Percentiles rank a stretch among this genome's conserved stretches.
Conservation (phyloP, 768 basidiomycete species). For the Austroboletus festivus region DNA sequence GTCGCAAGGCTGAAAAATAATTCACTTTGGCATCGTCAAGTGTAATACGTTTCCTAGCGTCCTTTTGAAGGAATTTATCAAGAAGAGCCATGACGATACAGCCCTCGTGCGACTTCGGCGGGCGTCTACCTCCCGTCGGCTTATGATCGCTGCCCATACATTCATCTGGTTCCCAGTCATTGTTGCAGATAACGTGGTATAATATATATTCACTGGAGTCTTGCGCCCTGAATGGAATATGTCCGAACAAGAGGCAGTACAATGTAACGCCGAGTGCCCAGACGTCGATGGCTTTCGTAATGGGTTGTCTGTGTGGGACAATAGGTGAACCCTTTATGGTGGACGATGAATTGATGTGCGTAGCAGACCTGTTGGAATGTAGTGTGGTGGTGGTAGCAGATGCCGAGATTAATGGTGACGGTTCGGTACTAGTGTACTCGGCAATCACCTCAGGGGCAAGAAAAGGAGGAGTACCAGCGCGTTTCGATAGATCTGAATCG, state of each 20-base stretch:
- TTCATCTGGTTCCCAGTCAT: conserved; percentile 65
- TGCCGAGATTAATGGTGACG: conserved; percentile 32
- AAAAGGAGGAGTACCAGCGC: conserved; percentile 94
- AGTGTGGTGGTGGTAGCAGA: conserved; percentile 31
- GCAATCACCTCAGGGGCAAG: conserved; percentile 93
- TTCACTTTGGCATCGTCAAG: conserved; percentile 81
- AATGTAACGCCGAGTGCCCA: conserved; percentile 98
- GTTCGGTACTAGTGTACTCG: conserved; percentile 46
- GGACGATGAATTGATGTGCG: conserved; percentile 29
- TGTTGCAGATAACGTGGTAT: conserved; percentile 75
- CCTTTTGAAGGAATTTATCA: conserved; percentile 78
- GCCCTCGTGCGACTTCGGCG: conserved; percentile 48
- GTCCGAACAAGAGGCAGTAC: conserved; percentile 90
- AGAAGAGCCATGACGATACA: conserved; percentile 66
- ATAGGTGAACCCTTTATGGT: conserved; percentile 27
- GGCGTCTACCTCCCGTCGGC: conserved; percentile 60
- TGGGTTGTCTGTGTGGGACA: conserved; percentile 41
- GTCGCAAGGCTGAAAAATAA: not conserved
- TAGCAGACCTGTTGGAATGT: conserved; percentile 27
- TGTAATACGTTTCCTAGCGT: conserved; percentile 67
- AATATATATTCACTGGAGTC: conserved; percentile 65
- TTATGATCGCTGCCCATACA: conserved; percentile 72
- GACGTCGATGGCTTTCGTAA: conserved; percentile 93
- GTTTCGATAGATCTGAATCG: conserved; percentile 83
- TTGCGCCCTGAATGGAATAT: conserved; percentile 70